A percentile compares a stretch with the other conserved stretches of the same genome.
These are phyloP conservation scores for Santalum album DNA, from an alignment of 164 flowering plant genomes.

Conservation along the genomic window DNA sequence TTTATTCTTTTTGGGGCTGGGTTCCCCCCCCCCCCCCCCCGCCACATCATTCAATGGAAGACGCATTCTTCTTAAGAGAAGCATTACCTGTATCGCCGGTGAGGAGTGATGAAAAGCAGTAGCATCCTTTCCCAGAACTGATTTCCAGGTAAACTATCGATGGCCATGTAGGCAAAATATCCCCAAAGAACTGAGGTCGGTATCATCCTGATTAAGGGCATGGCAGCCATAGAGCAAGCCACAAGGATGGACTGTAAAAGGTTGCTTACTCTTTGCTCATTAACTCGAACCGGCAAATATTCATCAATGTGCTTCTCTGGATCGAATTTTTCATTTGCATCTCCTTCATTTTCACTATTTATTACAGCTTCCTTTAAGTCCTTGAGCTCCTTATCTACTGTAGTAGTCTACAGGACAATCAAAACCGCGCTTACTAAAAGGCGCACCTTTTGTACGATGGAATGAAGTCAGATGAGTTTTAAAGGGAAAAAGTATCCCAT, in stretches of 20 bases:
- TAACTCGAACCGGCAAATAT: slow-evolving; percentile 67
- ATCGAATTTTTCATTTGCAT: slow-evolving; percentile 28
- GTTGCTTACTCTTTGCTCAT: slow-evolving; percentile 73
- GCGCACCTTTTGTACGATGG: neutral
- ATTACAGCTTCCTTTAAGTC: slow-evolving; percentile 47
- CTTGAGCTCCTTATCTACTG: slow-evolving; percentile 33
- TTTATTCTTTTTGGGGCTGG: too few relatives aligned
- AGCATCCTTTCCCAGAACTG: slow-evolving; percentile 74
- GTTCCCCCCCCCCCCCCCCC: too few relatives aligned
- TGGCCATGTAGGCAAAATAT: slow-evolving; percentile 76
- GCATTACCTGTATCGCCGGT: slow-evolving; percentile 59
- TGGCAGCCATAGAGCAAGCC: slow-evolving; percentile 28
- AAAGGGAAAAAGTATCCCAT: too few relatives aligned
- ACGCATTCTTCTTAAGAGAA: too few relatives aligned
- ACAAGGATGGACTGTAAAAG: slow-evolving; percentile 60
- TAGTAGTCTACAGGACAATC: slow-evolving; percentile 16
- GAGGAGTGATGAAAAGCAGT: slow-evolving; percentile 51
- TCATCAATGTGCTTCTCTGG: slow-evolving; percentile 64
- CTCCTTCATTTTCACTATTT: slow-evolving; percentile 22
- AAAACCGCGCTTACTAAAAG: neutral
- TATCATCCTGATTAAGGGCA: slow-evolving; percentile 46
- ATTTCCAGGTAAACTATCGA: slow-evolving; percentile 80
- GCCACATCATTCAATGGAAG: neutral
- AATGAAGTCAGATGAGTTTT: neutral
- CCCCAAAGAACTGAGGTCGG: slow-evolving; percentile 70